Base-by-base conservation (phyloP, 306 rosid genomes). In the Bauhinia variegata region DNA sequence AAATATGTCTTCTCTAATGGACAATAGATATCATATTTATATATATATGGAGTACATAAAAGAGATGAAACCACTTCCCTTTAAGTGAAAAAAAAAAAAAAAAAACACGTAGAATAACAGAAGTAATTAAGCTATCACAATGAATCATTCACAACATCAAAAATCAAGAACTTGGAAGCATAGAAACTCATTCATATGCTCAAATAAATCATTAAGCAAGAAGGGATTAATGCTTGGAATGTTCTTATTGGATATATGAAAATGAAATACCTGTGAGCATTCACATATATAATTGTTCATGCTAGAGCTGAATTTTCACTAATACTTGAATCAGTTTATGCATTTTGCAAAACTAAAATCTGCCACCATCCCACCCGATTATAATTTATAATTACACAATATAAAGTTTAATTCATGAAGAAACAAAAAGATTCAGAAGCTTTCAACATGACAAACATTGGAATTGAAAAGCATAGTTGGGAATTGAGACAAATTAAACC, bases 401-500 rank as follows among this genome's bases (percentile, higher is more conserved):
- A n/a, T 37, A 14, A 48, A 51, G 36, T 56, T 42, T 34, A 11
- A 18, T 50, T 63, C 3, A 18, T n/a, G 43, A 36, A 47, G 47
- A 71, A 65, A 16, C 17, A 13, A 39, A 6, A 18, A 56, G 31
- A 63, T 38, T 52, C 56, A 69, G 9, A 55, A 48, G 4, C n/a
- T 7, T 18, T 17, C 16, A 60, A 39, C 36, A 15, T 28, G 46
- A 71, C 19, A 4, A 9, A 18, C 39, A 38, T 13, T 3, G 8
- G 19, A 58, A 17, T 13, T 5, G 5, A 62, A 47, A 32, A 30
- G 42, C 23, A 36, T 60, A 42, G 44, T 32, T 57, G 43, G 37
- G 71, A 54, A 23, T 23, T 23, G n/a, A 23, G 28, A 23, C 60
- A 64, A 65, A 54, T 32, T 11, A 68, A 68, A 46, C 14, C 60